Evolutionary conservation across 305 asterid species (phyloP).

Genomic region (Coffea humblotiana): DNA sequence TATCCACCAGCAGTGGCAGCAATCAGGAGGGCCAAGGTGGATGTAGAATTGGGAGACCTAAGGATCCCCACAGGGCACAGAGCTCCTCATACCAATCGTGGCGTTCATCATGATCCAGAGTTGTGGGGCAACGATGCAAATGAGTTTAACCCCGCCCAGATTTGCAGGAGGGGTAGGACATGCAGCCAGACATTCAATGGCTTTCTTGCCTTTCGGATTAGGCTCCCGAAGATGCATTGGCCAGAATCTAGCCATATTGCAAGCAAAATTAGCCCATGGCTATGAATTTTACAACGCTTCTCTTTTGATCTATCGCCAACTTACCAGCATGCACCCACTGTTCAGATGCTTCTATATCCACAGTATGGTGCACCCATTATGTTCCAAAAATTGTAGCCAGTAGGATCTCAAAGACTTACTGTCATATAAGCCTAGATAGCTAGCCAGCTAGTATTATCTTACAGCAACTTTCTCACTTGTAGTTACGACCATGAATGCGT

Average conservation of each 20-base stretch:
- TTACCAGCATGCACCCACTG: conserved; percentile 80
- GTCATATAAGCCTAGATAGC: not conserved
- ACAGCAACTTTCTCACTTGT: not conserved
- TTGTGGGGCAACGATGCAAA: conserved; percentile 79
- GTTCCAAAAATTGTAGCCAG: conserved; percentile 57
- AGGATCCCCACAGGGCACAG: conserved; percentile 55
- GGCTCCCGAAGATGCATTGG: conserved; percentile 89
- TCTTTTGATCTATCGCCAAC: conserved; percentile 60
- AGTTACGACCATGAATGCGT: not conserved
- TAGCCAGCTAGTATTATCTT: not conserved
- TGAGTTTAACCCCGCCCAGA: conserved; percentile 80
- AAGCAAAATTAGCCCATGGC: conserved; percentile 73
- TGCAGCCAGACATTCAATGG: conserved; percentile 79
- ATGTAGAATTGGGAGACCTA: conserved; percentile 57
- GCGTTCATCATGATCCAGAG: conserved; percentile 82
- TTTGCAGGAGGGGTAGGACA: conserved; percentile 71
- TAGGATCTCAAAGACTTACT: not conserved
- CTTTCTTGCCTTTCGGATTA: conserved; percentile 82
- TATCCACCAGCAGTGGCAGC: conserved; percentile 93
- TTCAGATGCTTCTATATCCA: conserved; percentile 74
- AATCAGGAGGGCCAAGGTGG: conserved; percentile 69
- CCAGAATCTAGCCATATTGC: conserved; percentile 74
- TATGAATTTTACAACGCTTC: conserved; percentile 76
- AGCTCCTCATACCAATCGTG: conserved; percentile 79
- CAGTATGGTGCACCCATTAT: conserved; percentile 85